Base-by-base conservation (phyloP, 2,329 filamentous ascomycete genomes). In the Pseudodiploospora longispora region DNA sequence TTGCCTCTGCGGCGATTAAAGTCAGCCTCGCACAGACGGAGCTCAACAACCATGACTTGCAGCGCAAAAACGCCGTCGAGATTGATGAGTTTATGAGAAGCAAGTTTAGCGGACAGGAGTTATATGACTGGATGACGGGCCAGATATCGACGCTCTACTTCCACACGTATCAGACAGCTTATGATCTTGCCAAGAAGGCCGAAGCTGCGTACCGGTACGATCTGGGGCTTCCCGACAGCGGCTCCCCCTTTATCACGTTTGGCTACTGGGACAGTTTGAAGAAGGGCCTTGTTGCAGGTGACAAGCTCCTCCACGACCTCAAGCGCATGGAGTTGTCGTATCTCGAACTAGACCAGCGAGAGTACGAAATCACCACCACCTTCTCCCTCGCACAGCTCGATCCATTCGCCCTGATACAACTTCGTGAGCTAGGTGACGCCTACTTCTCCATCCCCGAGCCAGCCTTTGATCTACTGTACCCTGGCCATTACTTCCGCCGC, bases 401-500 rank as follows among this genome's bases (percentile, higher is more conserved):
- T 19, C 48, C 48, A 5, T 37, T 30, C 8, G 41, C 40, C 9
- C 40, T 50, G 19, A 28, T 50, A 10, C 12, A 36, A 9, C 46
- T 50, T n/a, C 37, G 39, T 4, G 27, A 31, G 28, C 39, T 44
- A 3, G 49, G 49, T 9, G 41, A 27, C 7, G 36, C 34, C 12
- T 31, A 44, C 4, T 32, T 43, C 39, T 29, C 33, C 19, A 28
- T 43, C n/a, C 36, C 41, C n/a, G 41, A 43, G 36, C 7, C 10
- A 4, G 4, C 34, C n/a, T 43, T 43, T 27, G 41, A 28, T 10
- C 52, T 63, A 32, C 62, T 62, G 53, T 63, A 53, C 44, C 64
- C 65, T 2, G 64, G 64, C 3, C 64, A 67, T 50, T 66, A 64
- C 50, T 38, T 52, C 9, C 57, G 64, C 3, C 55, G 59, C 6